phyloP scores from a whole-genome alignment of 2,329 filamentous ascomycete genomes.

The Blastomyces gilchristii region DNA sequence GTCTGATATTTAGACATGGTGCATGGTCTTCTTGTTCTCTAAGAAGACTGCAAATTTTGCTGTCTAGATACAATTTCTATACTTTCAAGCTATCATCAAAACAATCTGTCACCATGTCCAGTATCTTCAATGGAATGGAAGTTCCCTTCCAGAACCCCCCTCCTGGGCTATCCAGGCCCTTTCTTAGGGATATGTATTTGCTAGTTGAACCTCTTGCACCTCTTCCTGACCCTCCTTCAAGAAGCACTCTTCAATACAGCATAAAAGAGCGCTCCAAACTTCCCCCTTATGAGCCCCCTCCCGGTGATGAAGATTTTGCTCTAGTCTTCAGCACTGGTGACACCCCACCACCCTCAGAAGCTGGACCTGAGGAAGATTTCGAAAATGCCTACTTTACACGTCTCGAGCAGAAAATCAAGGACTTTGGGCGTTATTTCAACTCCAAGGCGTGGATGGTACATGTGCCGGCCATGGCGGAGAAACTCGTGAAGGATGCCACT shows the following conservation, averaged over 20 bases:
- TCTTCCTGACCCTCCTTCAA: not conserved
- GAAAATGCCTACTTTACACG: not conserved
- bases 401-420: slow-evolving; percentile 2
- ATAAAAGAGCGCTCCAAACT: not conserved
- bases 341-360: not conserved
- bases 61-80: not conserved
- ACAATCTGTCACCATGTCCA: not conserved
- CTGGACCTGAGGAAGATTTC: slow-evolving; percentile 6
- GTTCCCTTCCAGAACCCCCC: not conserved
- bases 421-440: not conserved
- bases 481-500: slow-evolving; percentile 10
- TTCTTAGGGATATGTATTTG: not conserved
- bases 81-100: not conserved
- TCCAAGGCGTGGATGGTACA: slow-evolving; percentile 7
- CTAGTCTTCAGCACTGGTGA: not conserved
- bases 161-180: not conserved
- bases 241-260: not conserved
- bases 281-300: not conserved
- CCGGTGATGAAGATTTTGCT: not conserved
- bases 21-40: not conserved
- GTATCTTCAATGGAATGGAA: not conserved
- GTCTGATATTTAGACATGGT: not conserved
- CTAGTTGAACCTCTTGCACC: not conserved
- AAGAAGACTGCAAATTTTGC: not conserved
- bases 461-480: slow-evolving; percentile 11